Base-by-base conservation (phyloP, 148 eudicot species). In the Nyssa sinensis region DNA sequence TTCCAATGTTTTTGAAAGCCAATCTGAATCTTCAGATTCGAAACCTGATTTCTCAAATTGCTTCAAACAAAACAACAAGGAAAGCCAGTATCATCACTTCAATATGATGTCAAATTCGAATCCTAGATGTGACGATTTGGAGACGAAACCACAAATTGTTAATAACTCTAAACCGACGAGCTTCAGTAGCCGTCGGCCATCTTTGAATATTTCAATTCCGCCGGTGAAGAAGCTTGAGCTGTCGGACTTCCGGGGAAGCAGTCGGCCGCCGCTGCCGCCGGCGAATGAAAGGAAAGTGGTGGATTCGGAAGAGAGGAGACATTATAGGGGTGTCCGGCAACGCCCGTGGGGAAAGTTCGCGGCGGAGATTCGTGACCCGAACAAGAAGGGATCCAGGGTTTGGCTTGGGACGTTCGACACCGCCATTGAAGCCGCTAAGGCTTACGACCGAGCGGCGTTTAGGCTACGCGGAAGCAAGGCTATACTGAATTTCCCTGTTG, bases 281-380 rank as follows among this genome's bases (percentile, higher is more conserved):
- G 62, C 17, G 29, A 11, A 8, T 31, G 70, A 28, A 0, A 13
- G 32, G 63, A 67, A 11, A 32, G 74, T 37, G 19, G 24, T 39
- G 29, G 63, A 44, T 62, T 61, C 63, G 24, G 57, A 5, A 8
- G 57, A 69, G 69, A 70, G 62, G 74, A 62, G 53, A 64, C 86
- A 78, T 30, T 84, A 80, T 79, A 66, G 86, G 69, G 84, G 86
- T 17, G 84, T 84, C 4, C 53, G 86, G 59, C 79, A 64, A 62
- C 57, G 86, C 28, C 86, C 86, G 13, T 83, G 86, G 86, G 86
- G 86, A 44, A 83, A 83, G 11, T 83, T 80, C 60, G 84, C 86
- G 30, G 86, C 86, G 25, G 86, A 83, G 81, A 83, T 83, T 23
- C 81, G 86, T 24, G 86, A 83, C 62, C 84, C 86, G 1, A 78